Base-by-base conservation (phyloP, 495 filamentous ascomycete species). In the Parathielavia appendiculata region DNA sequence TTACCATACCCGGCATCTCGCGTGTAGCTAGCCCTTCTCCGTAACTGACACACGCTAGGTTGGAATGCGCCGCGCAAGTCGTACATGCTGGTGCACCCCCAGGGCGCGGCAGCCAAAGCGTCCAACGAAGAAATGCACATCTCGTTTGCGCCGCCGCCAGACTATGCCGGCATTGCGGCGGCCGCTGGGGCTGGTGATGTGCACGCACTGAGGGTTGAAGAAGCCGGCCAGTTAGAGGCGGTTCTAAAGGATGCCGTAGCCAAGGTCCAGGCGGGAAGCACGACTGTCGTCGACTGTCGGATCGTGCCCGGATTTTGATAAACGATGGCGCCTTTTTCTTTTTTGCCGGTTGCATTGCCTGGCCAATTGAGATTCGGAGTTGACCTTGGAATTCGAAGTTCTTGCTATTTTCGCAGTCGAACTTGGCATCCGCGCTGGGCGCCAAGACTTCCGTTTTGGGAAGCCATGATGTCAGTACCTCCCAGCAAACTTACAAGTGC, bases 81-180 rank as follows among this genome's bases (percentile, higher is more conserved):
- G 22, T 79, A 91, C 64, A 76, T 89, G 12, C 81, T 95, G 4
- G 90, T 95, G 9, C 90, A 95, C 60, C 90, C 91, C 0, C 75
- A 89, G 16, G 91, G 91, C 0, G 76, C 87, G 43, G 88, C 87
- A 1, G 85, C 87, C 9, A 86, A 82, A 58, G 89, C 84, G 19
- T 87, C 81, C 12, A 92, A 93, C 64, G 84, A 88, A 58, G 92
- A 95, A 57, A 78, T 97, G 58, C 93, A 96, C 63, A 95, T 97
- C 69, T 86, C 83, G 3, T 93, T 97, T 67, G 83, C 81, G 12
- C 92, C 92, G 0, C 82, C 83, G 0, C 92, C 92, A 1, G 92
- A 97, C 65, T 97, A 92, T 68, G 76, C 89, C 0, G 92, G 92
- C 13, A 96, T 97, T 57, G 92, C 92, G 0, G 89, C 89, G 75